Base-by-base conservation (phyloP, 192 early-diverging fungal genomes). In the Funneliformis geosporum region DNA sequence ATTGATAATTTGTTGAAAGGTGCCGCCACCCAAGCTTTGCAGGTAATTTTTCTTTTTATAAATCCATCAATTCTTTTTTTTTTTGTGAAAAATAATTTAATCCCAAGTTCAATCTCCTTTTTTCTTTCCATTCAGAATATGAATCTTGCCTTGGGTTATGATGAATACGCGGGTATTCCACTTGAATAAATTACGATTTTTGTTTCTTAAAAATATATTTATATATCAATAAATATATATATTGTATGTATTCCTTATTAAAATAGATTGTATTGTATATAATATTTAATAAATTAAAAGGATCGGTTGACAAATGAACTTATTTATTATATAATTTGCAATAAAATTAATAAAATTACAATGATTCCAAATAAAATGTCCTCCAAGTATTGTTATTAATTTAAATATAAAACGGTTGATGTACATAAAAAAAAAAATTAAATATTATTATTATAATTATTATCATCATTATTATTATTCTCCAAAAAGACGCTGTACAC, bases 1-100 rank as follows among this genome's bases (percentile, higher is more conserved):
- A 93, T 99, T 75, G 98, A 98, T 82, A 99, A 99, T 76, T 82
- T 99, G 83, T 89, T 98, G 72, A 99, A 99, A 91, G 98, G 98
- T 7, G 97, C 97, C 27, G 98, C 98, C 1, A 99, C 97, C n/a
- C 98, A 99, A 85, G 96, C 97, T 18, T 84, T 98, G 46, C 96
- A 97, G 88, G 89, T 91, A 75, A 75, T 81, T 47, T 8, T 44
- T 46, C n/a, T 5, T 62, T 14, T 12, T 23, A 12, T 43, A 42
- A 23, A 27, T 38, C n/a, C 10, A 8, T 60, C 1, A 74, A 39
- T 23, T 40, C 47, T 21, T 80, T 25, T 28, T 76, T 18, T 50
- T 50, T 40, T 8, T 7, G 5, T 18, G 14, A 12, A 47, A 33
- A 5, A 16, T 43, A 14, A n/a, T 33, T 33, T 33, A 33, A 2